These are phyloP conservation scores for Populus simonii DNA, from an alignment of 345 rosid genomes.

Conservation along the genomic window DNA sequence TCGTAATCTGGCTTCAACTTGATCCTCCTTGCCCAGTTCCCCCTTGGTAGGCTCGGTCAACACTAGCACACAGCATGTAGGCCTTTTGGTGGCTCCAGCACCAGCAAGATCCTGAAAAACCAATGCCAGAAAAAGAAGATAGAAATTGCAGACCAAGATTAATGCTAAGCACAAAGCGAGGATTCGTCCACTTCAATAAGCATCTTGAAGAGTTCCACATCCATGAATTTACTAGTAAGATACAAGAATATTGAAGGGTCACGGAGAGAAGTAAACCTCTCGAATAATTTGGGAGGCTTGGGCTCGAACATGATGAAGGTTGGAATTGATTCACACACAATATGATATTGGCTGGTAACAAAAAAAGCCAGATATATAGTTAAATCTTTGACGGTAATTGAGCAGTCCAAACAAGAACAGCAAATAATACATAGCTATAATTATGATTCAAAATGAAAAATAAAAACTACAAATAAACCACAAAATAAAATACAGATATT, in stretches of 20 bases:
- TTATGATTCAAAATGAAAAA: neutral
- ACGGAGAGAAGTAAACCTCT: neutral
- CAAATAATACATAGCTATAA: neutral
- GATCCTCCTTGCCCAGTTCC: neutral
- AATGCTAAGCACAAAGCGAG: too few relatives aligned
- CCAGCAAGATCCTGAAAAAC: slow-evolving; percentile 9
- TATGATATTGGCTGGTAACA: neutral
- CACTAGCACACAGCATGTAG: slow-evolving; percentile 19
- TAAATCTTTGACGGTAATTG: neutral
- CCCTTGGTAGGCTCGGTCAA: slow-evolving; percentile 16
- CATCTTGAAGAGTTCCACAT: neutral
- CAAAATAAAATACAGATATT: neutral
- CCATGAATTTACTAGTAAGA: neutral
- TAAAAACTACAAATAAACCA: neutral
- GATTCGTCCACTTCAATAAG: neutral
- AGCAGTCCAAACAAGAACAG: neutral
- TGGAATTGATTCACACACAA: neutral
- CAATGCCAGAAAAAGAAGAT: neutral
- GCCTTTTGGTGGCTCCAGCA: slow-evolving; percentile 19
- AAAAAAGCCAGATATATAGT: neutral
- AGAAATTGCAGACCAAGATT: neutral
- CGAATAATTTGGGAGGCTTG: neutral
- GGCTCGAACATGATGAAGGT: neutral
- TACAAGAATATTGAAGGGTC: neutral
- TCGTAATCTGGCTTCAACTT: slow-evolving; percentile 8